Evolutionary conservation across 345 rosid species (phyloP), one percentile per base, ranked within the genome.

Genomic region (Firmiana major): DNA sequence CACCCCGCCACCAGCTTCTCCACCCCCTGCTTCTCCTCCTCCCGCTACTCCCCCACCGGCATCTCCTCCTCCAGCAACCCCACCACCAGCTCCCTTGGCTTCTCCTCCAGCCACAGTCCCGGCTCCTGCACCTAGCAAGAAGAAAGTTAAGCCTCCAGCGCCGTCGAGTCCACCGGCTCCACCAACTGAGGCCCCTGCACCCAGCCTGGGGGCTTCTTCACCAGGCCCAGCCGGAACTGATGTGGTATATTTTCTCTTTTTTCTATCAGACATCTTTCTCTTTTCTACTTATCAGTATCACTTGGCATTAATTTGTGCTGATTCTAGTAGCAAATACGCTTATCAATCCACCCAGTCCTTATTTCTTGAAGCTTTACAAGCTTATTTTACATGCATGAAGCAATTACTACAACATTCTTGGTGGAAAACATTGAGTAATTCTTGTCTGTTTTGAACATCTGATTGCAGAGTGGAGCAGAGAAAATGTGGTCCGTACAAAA

Each of bases 381-480:
- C 13, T 55, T n/a, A 7, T 9, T 5, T n/a, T 19, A 28, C 9
- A 53, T 53, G 15, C 15, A 9, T 10, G 49, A 6, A 40, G 42
- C 42, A 40, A 40, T 40, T 40, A 6, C 8, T 40, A 6, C 42
- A 40, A 40, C 4, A 38, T 38, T 38, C 40, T 38, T 38, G 40
- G 40, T 10, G 49, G 49, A 45, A 9, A 43, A 43, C 3, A 45
- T 45, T 45, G 19, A 16, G 31, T 71, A 31, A 57, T 7, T 36
- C 13, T 19, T 2, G 28, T 19, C 26, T 43, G 17, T 22, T 24
- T 24, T 42, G 7, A 74, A 74, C 42, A 8, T 65, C n/a, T 19
- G 2, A 49, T 53, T 85, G 93, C 90, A 89, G 93, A 88, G 88
- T 24, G 90, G 86, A 73, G 88, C 38, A 24, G 86, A 80, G 80